Evolutionary conservation across 352 stramenopile genomes (phyloP).

Genomic region (Pythium pyrilobum): DNA sequence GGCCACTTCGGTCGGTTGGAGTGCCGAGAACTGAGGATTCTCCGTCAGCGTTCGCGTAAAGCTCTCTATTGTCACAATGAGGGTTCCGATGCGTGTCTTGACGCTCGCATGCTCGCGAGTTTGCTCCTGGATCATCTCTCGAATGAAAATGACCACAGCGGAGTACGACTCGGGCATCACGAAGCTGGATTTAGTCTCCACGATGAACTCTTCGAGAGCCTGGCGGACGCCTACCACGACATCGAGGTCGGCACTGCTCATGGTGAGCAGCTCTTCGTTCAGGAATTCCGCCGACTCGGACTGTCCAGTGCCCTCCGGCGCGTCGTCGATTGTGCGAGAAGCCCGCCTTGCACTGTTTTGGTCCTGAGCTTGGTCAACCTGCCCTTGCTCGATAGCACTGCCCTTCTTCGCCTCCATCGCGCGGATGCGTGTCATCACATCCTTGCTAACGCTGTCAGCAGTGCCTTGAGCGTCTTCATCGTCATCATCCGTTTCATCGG

Average conservation of each 20-base stretch:
- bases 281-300: neutral
- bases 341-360: no score
- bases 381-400: no score
- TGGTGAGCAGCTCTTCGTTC: neutral
- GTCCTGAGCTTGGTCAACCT: no score
- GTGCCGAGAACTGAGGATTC: neutral
- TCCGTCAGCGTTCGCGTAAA: neutral
- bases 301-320: neutral
- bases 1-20: neutral
- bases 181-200: neutral
- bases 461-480: neutral
- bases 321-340: no score
- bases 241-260: conserved; percentile 1
- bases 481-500: no score
- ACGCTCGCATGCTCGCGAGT: no score
- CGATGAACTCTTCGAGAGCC: neutral
- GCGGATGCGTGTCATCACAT: neutral
- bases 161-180: no score
- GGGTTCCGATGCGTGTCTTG: no score
- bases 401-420: no score
- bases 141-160: no score
- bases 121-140: no score
- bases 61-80: neutral
- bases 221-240: neutral
- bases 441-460: neutral